phyloP scores from a whole-genome alignment of 352 stramenopile genomes.

The Globisporangium acanthophoron region DNA sequence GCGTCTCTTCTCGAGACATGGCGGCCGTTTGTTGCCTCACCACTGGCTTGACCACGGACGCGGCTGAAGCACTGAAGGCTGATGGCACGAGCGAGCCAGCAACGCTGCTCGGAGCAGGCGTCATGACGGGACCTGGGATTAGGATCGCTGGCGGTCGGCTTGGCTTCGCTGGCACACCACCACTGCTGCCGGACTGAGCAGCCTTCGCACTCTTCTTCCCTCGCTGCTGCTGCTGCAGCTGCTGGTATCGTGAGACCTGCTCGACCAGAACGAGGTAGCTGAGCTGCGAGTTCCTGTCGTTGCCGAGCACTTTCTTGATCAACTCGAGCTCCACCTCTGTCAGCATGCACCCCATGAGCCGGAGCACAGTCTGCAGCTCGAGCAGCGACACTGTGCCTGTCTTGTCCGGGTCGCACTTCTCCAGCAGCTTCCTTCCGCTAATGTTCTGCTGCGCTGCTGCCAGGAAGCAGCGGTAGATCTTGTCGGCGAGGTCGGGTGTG shows the following conservation, averaged over 20 bases:
- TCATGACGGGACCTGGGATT: background rate
- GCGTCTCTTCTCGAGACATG: conserved; percentile 34
- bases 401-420: conserved; percentile 59
- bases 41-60: background rate
- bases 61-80: background rate
- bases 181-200: background rate
- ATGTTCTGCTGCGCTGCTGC: conserved; percentile 67
- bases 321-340: conserved; percentile 41
- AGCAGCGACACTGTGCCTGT: conserved; percentile 51
- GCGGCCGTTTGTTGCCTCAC: background rate
- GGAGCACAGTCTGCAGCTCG: conserved; percentile 75
- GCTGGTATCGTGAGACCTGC: conserved; percentile 37
- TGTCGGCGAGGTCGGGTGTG: conserved; percentile 34
- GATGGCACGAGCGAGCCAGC: background rate
- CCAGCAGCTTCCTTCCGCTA: conserved; percentile 59
- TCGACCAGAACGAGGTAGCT: conserved; percentile 46
- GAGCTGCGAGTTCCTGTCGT: conserved; percentile 31
- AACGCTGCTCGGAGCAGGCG: background rate
- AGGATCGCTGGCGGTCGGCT: conserved; percentile 2
- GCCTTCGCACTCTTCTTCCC: background rate
- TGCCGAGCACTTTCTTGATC: conserved; percentile 43
- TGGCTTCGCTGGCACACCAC: background rate
- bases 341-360: conserved; percentile 65
- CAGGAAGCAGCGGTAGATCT: conserved; percentile 65
- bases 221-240: conserved; percentile 7